Evolutionary conservation across 2,329 filamentous ascomycete genomes (phyloP), one percentile per base, ranked within the genome.

Genomic region (Fusarium concolor): DNA sequence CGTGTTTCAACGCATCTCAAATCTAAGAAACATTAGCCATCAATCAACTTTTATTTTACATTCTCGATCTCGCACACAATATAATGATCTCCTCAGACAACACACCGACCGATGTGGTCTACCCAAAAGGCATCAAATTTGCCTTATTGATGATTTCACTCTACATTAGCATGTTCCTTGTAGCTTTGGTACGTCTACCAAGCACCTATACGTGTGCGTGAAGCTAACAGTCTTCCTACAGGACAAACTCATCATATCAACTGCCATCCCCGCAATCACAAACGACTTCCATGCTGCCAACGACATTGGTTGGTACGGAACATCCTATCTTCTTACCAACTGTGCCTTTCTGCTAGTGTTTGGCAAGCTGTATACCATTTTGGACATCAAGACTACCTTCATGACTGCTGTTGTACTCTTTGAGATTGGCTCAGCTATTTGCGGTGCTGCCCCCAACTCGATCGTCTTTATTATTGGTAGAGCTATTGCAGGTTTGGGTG

Each of bases 381-480:
- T 67, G 28, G 68, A 72, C 9, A 66, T 76, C 56, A 77, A 77
- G 47, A 41, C 51, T 38, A 67, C 73, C 18, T 75, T 75, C 45
- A 65, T 76, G n/a, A 41, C 55, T 43, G 57, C 71, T 11, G 55
- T 74, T 26, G n/a, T 69, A 12, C 57, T 76, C 41, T 76, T 76
- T 50, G 72, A 76, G 46, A 43, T 77, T 28, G 76, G 76, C 26
- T 78, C 76, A 12, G 65, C 75, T 46, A 59, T 79, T 39, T 77
- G 77, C 56, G 78, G 72, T 24, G 68, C 58, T 17, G 62, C 62
- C 9, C 58, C 62, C 8, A 83, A 71, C 59, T 85, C 84, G 12
- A 74, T 78, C 15, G 78, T 79, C 39, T 83, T 87, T 65, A 86
- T 87, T 60, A 67, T 83, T 31, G 84, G 85, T 22, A 82, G 85